A percentile compares a stretch with the other conserved stretches of the same genome.
phyloP scores from a whole-genome alignment of 1,284 basidiomycete species.

The Farysia itapuensis region DNA sequence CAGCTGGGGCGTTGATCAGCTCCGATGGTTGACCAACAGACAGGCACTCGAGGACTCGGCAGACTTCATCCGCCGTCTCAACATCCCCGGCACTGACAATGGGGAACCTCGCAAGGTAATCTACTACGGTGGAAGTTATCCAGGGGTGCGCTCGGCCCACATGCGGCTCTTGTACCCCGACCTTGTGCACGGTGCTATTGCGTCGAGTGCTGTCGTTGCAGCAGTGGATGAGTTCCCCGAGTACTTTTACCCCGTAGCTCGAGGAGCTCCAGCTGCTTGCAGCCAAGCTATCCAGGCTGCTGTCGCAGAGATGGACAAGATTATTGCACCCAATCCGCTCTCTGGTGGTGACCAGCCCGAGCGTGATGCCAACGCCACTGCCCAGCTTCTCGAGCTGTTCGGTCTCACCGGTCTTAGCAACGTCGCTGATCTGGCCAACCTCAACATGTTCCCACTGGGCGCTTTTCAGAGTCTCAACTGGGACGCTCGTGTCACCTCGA shows the following conservation, averaged over 20 bases:
- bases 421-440: constrained; percentile 45
- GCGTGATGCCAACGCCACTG: constrained; percentile 22
- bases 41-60: constrained; percentile 91
- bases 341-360: constrained; percentile 34
- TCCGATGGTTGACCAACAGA: constrained; percentile 80
- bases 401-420: constrained; percentile 37
- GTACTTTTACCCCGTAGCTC: constrained; percentile 83
- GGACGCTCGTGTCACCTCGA: constrained; percentile 35
- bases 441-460: constrained; percentile 47
- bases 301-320: constrained; percentile 45
- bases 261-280: constrained; percentile 73
- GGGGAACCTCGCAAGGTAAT: constrained; percentile 70
- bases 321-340: constrained; percentile 46
- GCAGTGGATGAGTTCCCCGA: constrained; percentile 60
- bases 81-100: constrained; percentile 72
- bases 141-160: constrained; percentile 89
- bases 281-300: constrained; percentile 69
- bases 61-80: constrained; percentile 80
- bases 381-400: constrained; percentile 36
- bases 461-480: constrained; percentile 52
- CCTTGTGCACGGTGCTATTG: constrained; percentile 85
- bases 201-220: constrained; percentile 64
- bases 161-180: constrained; percentile 85
- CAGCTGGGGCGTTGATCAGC: constrained; percentile 61
- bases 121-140: constrained; percentile 83